Percentiles rank a stretch among this genome's conserved stretches.
Evolutionary conservation across 495 filamentous ascomycete genomes (phyloP).

Genomic region (Penicillium ochrochloron): DNA sequence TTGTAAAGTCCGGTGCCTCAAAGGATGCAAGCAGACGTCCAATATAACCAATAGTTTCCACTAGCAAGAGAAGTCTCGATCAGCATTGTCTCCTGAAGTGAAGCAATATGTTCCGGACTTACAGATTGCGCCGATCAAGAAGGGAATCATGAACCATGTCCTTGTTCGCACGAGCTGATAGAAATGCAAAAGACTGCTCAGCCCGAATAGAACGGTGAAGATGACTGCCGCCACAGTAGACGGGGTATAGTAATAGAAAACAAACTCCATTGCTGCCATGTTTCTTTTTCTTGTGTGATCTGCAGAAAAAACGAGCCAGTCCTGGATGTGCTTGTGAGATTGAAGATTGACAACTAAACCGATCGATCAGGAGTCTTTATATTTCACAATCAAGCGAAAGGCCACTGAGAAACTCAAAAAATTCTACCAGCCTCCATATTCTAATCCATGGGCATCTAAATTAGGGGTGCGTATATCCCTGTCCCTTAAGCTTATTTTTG

Average conservation of each 20-base stretch:
- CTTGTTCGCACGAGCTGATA: slow-evolving; percentile 50
- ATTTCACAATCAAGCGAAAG: not conserved
- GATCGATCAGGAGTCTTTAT: not conserved
- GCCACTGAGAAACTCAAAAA: not conserved
- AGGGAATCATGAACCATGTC: slow-evolving; percentile 61
- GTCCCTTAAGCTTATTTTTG: slow-evolving; percentile 4
- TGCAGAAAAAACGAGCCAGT: no score
- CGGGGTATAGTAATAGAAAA: slow-evolving; percentile 52
- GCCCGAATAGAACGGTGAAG: slow-evolving; percentile 54
- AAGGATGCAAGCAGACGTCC: slow-evolving; percentile 39
- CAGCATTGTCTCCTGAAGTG: not conserved
- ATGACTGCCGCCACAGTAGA: slow-evolving; percentile 54
- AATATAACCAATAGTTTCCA: slow-evolving; percentile 50
- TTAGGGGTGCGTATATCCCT: not conserved
- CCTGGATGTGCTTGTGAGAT: not conserved
- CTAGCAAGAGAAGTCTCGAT: slow-evolving; percentile 16
- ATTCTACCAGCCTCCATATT: not conserved
- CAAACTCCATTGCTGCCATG: slow-evolving; percentile 22
- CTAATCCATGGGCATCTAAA: not conserved
- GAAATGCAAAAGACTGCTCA: slow-evolving; percentile 46
- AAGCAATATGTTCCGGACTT: slow-evolving; percentile 26
- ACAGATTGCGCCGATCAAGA: slow-evolving; percentile 59
- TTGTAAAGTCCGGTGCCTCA: slow-evolving; percentile 34
- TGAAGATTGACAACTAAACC: not conserved
- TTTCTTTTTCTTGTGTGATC: not conserved